Percentiles rank a stretch among this genome's conserved stretches.
Evolutionary conservation across 768 basidiomycete species (phyloP).

Genomic region (Amanita rubescens): DNA sequence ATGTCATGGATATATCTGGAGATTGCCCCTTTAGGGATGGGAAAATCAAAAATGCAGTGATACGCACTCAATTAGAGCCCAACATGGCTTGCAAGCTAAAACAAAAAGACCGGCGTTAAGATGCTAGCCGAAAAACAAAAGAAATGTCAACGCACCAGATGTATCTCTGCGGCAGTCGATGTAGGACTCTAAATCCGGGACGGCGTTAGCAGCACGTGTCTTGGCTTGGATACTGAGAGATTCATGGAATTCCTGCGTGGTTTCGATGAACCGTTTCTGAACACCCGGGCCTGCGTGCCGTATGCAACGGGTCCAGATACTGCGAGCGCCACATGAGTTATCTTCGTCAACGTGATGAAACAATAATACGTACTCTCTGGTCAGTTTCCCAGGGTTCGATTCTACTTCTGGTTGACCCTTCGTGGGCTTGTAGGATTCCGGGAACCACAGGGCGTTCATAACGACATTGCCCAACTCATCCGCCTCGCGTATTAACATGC

Average conservation of each 20-base stretch:
- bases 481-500: constrained; percentile 62
- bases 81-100: constrained; percentile 61
- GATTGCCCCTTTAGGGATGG: background rate
- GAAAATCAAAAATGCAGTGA: constrained; percentile 4
- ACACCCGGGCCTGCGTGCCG: constrained; percentile 47
- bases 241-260: constrained; percentile 60
- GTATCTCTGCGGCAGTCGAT: constrained; percentile 68
- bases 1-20: constrained; percentile 56
- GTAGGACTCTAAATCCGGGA: constrained; percentile 70
- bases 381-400: constrained; percentile 52
- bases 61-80: constrained; percentile 63
- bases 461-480: constrained; percentile 53
- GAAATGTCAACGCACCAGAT: constrained; percentile 36
- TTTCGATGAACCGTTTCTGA: constrained; percentile 65
- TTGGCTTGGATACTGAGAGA: constrained; percentile 56
- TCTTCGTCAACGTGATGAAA: background rate
- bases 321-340: constrained; percentile 19
- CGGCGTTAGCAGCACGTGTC: constrained; percentile 41
- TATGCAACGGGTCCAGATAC: constrained; percentile 64
- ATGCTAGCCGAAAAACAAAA: constrained; percentile 10
- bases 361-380: constrained; percentile 49
- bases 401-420: constrained; percentile 34
- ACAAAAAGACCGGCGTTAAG: constrained; percentile 3
- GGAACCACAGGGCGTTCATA: constrained; percentile 63
- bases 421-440: constrained; percentile 43